A percentile compares a stretch with the other conserved stretches of the same genome.
Evolutionary conservation across 495 filamentous ascomycete species (phyloP).

Genomic region (Podospora appendiculata): DNA sequence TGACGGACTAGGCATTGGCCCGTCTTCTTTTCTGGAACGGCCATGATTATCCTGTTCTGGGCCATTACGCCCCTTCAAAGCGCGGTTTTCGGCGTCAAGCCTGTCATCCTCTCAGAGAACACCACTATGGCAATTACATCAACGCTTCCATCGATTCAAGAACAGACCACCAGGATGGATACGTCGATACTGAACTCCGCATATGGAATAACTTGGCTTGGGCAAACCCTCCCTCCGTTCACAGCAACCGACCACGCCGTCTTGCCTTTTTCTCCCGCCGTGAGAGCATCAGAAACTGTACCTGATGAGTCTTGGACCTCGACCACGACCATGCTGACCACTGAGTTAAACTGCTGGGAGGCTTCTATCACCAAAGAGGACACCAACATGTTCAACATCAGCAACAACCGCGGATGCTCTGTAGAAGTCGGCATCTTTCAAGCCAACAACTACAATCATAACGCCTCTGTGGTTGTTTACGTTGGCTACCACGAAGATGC

Average conservation of each 20-base stretch:
- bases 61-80: not conserved
- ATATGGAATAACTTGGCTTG: slow-evolving; percentile 28
- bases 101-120: not conserved
- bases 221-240: slow-evolving; percentile 29
- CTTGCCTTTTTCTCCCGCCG: not conserved
- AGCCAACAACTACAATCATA: not conserved
- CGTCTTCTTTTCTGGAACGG: not conserved
- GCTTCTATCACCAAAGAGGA: slow-evolving; percentile 6
- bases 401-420: not conserved
- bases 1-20: not conserved
- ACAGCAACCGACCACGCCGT: slow-evolving; percentile 17
- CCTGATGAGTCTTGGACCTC: slow-evolving; percentile 22
- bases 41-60: not conserved
- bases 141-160: not conserved
- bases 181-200: slow-evolving; percentile 24
- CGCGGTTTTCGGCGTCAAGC: not conserved
- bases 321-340: slow-evolving; percentile 20
- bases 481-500: slow-evolving; percentile 23
- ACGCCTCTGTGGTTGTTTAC: slow-evolving; percentile 5
- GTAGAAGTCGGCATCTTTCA: not conserved
- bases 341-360: slow-evolving; percentile 27
- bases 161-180: slow-evolving; percentile 32
- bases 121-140: not conserved
- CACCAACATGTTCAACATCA: not conserved
- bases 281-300: slow-evolving; percentile 1